Evolutionary conservation across 805 yeast genomes (phyloP).

Genomic region (Kregervanrija fluxuum): DNA sequence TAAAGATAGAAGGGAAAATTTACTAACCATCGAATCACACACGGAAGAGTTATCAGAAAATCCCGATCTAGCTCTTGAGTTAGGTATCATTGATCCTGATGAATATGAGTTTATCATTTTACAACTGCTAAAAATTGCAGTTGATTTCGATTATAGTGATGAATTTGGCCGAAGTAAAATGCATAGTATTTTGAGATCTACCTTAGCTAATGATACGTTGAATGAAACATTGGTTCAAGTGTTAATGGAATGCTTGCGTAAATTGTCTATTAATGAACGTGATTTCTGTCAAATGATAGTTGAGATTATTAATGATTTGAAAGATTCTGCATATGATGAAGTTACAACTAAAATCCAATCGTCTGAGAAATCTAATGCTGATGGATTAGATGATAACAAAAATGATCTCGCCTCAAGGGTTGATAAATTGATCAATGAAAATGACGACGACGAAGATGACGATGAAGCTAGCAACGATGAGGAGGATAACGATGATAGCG

Average conservation of each 20-base stretch:
- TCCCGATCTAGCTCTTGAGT: constrained; percentile 8
- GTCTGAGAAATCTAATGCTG: constrained; percentile 3
- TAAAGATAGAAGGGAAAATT: constrained; percentile 33
- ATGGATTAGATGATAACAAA: background rate
- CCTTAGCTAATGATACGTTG: constrained; percentile 51
- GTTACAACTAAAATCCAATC: constrained; percentile 23
- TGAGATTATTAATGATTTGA: constrained; percentile 81
- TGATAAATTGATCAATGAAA: constrained; percentile 8
- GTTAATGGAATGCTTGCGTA: constrained; percentile 58
- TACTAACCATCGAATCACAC: constrained; percentile 18
- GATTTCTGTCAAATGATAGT: constrained; percentile 79
- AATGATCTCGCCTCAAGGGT: constrained; percentile 7
- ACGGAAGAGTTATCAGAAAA: constrained; percentile 15
- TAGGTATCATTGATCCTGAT: constrained; percentile 37
- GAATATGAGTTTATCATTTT: constrained; percentile 68
- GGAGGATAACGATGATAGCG: constrained; percentile 3
- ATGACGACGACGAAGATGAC: constrained; percentile 18
- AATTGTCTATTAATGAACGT: constrained; percentile 67
- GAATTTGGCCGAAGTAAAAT: constrained; percentile 83
- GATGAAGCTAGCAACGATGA: constrained; percentile 5
- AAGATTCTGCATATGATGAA: constrained; percentile 51
- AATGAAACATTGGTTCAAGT: constrained; percentile 46
- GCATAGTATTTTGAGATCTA: constrained; percentile 49
- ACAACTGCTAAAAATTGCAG: constrained; percentile 63
- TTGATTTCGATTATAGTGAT: constrained; percentile 77